Evolutionary conservation across 768 basidiomycete species (phyloP).

Genomic region (Clitopilus hobsonii): DNA sequence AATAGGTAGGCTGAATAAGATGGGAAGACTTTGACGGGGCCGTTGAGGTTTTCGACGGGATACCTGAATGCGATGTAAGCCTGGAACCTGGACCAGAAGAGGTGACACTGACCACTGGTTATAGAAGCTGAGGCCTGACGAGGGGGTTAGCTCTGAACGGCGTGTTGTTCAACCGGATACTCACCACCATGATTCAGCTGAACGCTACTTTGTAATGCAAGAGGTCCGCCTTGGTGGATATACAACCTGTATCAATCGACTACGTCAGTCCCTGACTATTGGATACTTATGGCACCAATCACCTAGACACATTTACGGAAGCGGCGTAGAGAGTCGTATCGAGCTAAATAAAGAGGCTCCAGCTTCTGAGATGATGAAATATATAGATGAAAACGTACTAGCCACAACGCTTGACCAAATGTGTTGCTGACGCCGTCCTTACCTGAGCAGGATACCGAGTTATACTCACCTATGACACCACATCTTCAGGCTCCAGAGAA

Average conservation of each 20-base stretch:
- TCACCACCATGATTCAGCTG: constrained; percentile 46
- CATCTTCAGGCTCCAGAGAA: background rate
- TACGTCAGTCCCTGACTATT: no score
- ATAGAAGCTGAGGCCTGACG: constrained; percentile 37
- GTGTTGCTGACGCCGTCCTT: constrained; percentile 46
- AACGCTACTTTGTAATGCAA: constrained; percentile 43
- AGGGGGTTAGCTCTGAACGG: background rate
- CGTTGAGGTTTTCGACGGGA: constrained; percentile 41
- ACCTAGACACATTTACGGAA: constrained; percentile 46
- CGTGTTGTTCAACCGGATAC: background rate
- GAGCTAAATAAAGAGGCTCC: constrained; percentile 21
- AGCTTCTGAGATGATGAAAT: background rate
- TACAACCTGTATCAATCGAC: constrained; percentile 29
- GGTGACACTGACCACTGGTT: constrained; percentile 27
- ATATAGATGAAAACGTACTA: constrained; percentile 22
- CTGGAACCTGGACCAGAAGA: background rate
- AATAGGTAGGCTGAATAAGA: constrained; percentile 49
- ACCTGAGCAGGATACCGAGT: constrained; percentile 51
- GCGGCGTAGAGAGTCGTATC: constrained; percentile 44
- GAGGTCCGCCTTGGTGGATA: constrained; percentile 49
- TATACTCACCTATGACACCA: constrained; percentile 41
- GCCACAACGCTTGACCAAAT: constrained; percentile 52
- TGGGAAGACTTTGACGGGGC: constrained; percentile 46
- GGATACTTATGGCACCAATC: no score
- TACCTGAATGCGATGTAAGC: constrained; percentile 20